phyloP scores from a whole-genome alignment of 78 protist species.

The Dictyostelium firmibasis region DNA sequence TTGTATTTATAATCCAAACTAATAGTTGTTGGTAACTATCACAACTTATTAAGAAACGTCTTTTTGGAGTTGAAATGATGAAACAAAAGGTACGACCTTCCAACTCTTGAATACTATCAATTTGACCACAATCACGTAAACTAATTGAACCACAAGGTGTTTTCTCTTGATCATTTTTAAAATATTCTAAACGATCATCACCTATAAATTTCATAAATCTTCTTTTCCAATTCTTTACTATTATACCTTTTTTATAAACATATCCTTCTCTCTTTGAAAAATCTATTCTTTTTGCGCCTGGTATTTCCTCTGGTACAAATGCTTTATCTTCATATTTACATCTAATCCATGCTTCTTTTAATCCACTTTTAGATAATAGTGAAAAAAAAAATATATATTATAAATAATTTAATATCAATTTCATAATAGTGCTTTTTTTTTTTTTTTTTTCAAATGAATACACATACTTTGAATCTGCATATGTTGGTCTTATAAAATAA shows the following conservation, averaged over 20 bases:
- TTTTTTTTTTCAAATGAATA: background rate
- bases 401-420: background rate
- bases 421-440: background rate
- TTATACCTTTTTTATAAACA: constrained; percentile 40
- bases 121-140: constrained; percentile 31
- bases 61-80: constrained; percentile 71
- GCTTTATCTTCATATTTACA: constrained; percentile 49
- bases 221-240: constrained; percentile 63
- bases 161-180: constrained; percentile 4
- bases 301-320: constrained; percentile 37
- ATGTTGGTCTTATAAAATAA: constrained; percentile 37
- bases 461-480: constrained; percentile 63
- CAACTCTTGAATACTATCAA: constrained; percentile 39
- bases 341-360: constrained; percentile 72
- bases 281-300: constrained; percentile 35
- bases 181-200: background rate
- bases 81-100: constrained; percentile 50
- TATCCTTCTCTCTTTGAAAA: constrained; percentile 47
- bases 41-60: constrained; percentile 42
- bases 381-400: background rate
- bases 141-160: background rate
- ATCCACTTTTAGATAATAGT: constrained; percentile 21
- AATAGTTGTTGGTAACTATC: constrained; percentile 44
- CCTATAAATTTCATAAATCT: constrained; percentile 22
- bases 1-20: constrained; percentile 18